Base-by-base conservation (phyloP, 108 stramenopile genomes). In the Fistulifera pelliculosa region DNA sequence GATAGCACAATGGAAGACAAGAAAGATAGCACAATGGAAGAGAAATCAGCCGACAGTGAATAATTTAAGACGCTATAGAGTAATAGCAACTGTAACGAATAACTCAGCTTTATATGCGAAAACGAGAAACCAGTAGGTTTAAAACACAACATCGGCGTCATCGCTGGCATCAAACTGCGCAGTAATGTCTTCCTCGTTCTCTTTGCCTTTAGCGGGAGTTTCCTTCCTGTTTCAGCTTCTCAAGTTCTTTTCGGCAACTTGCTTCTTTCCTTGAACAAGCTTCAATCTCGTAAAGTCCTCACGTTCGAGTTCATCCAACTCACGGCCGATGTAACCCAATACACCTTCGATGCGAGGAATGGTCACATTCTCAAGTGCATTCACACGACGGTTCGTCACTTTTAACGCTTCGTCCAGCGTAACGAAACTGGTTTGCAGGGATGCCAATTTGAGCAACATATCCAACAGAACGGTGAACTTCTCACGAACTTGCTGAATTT, bases 211-310 rank as follows among this genome's bases (percentile, higher is more conserved):
- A 8, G 66, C 3, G 56, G 38, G 42, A 47, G 48, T 60, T 23
- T 56, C 76, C 16, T 40, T 66, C 24, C 48, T 72, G 27, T 56
- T 69, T 23, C 53, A 71, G 22, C 57, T 67, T 15, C 18, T 23
- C 49, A 47, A 56, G 27, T 47, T 55, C 41, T 62, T 60, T 53
- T 64, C 66, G 56, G 75, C 66, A 19, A 31, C 67, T 60, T 86
- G 65, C 69, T 91, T 91, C 64, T 87, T 89, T 23, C 74, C 74
- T 73, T 95, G 85, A 42, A 98, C 95, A 39, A 95, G 85, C 76
- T 98, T 98, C 25, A 98, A 81, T 55, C 97, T 87, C 7, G 97
- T 98, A 62, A 98, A 98, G 65, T 98, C 96, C 67, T 98, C 97
- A 68, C 97, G 80, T 68, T 98, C 97, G 64, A 98, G 85, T 75